Evolutionary conservation across 306 rosid species (phyloP).

Genomic region (Potentilla sterilis): DNA sequence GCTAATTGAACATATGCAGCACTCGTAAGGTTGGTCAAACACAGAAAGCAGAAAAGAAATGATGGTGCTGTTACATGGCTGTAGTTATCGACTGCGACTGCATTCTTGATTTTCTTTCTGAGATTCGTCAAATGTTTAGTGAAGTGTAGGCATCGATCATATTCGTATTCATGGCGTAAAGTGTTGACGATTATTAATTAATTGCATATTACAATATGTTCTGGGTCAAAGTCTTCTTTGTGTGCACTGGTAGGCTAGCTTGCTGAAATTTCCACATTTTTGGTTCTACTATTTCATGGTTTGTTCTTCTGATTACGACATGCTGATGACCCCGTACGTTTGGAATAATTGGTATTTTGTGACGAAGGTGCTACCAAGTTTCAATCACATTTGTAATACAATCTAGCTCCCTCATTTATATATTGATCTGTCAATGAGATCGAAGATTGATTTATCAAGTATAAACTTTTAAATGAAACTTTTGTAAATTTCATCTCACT

Average conservation of each 20-base stretch:
- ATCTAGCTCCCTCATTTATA: neutral
- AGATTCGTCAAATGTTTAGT: neutral
- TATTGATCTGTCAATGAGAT: neutral
- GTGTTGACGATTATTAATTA: conserved; percentile 1
- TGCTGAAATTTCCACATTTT: conserved; percentile 2
- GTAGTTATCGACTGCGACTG: neutral
- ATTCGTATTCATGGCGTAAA: neutral
- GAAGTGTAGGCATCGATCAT: neutral
- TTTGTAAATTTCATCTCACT: neutral
- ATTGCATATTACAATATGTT: neutral
- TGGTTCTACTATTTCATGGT: neutral
- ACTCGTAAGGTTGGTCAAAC: neutral
- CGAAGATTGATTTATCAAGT: neutral
- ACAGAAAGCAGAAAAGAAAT: neutral
- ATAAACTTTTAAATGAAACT: neutral
- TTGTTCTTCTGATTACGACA: neutral
- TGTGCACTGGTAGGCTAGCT: neutral
- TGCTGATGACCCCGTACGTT: neutral
- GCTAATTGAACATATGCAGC: neutral
- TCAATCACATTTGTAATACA: neutral
- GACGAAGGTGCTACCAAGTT: neutral
- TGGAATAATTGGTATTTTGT: neutral
- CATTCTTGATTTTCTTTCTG: neutral
- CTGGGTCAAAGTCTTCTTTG: conserved; percentile 7
- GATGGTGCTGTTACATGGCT: neutral